A percentile compares a stretch with the other conserved stretches of the same genome.
Conservation (phyloP, 345 rosid species). For the Balakata baccata region DNA sequence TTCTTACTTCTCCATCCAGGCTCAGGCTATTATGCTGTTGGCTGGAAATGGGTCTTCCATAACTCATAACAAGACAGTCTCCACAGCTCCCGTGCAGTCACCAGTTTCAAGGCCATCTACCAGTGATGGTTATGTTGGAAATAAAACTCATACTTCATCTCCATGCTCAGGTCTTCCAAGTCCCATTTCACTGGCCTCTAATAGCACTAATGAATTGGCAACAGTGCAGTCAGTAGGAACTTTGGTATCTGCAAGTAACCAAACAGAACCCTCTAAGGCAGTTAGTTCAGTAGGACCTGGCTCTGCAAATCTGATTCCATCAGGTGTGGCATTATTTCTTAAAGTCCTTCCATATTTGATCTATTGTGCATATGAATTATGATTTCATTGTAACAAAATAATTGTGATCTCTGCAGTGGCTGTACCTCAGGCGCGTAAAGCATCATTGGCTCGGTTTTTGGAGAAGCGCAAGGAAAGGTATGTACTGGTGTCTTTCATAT, state of each 20-base stretch:
- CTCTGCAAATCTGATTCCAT: slow-evolving; percentile 25
- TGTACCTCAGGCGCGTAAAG: slow-evolving; percentile 36
- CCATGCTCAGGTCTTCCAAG: slow-evolving; percentile 21
- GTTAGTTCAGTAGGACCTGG: slow-evolving; percentile 8
- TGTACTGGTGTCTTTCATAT: not conserved
- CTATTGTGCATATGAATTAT: not conserved
- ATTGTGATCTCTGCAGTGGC: slow-evolving; percentile 27
- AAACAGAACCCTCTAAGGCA: slow-evolving; percentile 13
- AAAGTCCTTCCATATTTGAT: not conserved
- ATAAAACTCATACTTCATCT: slow-evolving; percentile 5
- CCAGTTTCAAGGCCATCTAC: not conserved
- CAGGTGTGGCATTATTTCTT: slow-evolving; percentile 37
- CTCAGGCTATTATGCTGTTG: slow-evolving; percentile 31
- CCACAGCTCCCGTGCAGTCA: slow-evolving; percentile 16
- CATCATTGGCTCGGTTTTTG: slow-evolving; percentile 31
- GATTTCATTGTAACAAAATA: not conserved
- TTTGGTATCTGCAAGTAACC: slow-evolving; percentile 23
- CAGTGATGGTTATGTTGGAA: slow-evolving; percentile 1
- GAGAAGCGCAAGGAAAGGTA: slow-evolving; percentile 40
- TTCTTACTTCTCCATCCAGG: slow-evolving; percentile 19
- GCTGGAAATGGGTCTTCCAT: slow-evolving; percentile 22
- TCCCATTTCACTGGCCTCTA: slow-evolving; percentile 23
- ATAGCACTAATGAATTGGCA: slow-evolving; percentile 29
- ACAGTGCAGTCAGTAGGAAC: not conserved
- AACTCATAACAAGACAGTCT: not conserved